Percentiles rank a stretch among this genome's conserved stretches.
Conservation (phyloP, 106 monocot genomes). For the Amphibolis antarctica region DNA sequence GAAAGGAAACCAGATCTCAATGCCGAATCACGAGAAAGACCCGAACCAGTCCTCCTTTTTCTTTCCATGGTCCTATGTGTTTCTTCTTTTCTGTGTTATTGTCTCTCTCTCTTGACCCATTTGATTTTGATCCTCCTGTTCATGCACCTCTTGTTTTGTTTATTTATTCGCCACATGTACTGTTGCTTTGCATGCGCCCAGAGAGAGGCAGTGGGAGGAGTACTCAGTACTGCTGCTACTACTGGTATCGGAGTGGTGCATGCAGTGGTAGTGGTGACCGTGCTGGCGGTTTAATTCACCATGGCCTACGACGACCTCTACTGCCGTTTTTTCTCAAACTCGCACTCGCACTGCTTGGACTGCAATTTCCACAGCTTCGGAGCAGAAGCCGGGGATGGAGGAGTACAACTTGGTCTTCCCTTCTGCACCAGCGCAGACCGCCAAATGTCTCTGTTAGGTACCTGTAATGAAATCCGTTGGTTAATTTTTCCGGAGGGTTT, state of each 20-base stretch:
- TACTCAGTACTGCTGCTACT: too few species aligned
- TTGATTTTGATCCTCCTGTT: neutral
- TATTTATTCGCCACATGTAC: conserved; percentile 14
- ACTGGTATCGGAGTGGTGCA: too few species aligned
- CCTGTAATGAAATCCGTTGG: neutral
- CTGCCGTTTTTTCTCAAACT: neutral
- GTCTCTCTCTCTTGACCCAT: neutral
- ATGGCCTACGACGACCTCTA: too few species aligned
- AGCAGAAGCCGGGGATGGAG: neutral
- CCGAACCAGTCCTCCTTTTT: conserved; percentile 8
- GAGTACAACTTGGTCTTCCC: neutral
- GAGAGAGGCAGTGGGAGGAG: too few species aligned
- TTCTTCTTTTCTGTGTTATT: neutral
- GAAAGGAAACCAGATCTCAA: conserved; percentile 5
- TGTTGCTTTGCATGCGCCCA: too few species aligned
- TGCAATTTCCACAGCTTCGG: conserved; percentile 10
- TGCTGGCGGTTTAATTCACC: too few species aligned
- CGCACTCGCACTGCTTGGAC: neutral
- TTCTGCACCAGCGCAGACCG: too few species aligned
- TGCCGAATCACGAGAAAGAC: conserved; percentile 40
- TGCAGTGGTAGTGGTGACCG: too few species aligned
- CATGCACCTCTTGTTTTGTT: neutral
- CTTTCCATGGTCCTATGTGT: conserved; percentile 6
- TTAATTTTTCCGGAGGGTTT: too few species aligned
- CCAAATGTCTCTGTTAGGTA: conserved; percentile 5